Conservation (phyloP, 2,329 filamentous ascomycete species). For the Clonostachys chloroleuca region DNA sequence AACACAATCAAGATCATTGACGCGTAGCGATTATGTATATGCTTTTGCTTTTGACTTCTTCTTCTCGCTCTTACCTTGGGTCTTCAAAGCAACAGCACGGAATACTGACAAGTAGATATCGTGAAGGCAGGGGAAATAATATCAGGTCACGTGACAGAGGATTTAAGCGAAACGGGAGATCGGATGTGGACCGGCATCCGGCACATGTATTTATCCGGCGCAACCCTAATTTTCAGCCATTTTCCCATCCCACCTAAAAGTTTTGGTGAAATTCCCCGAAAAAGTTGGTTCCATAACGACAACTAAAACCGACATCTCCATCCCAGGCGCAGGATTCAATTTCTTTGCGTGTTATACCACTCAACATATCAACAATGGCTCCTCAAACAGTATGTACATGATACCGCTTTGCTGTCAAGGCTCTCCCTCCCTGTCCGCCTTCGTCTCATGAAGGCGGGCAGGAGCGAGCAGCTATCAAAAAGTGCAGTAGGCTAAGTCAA, state of each 20-base stretch:
- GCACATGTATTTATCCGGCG: conserved; percentile 9
- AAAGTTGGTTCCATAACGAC: background rate
- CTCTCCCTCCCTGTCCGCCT: conserved; percentile 19
- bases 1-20: no score
- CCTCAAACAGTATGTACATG: conserved; percentile 79
- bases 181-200: no score
- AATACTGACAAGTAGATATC: no score
- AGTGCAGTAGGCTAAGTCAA: conserved; percentile 95
- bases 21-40: background rate
- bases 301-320: conserved; percentile 5
- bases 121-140: no score
- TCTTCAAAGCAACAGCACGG: background rate
- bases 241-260: conserved; percentile 17
- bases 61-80: background rate
- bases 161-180: no score
- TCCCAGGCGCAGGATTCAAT: conserved; percentile 78
- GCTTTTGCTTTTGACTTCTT: background rate
- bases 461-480: conserved; percentile 7
- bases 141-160: no score
- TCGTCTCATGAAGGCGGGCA: conserved; percentile 2
- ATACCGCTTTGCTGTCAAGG: conserved; percentile 89
- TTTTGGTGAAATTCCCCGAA: background rate
- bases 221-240: conserved; percentile 25
- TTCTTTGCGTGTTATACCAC: conserved; percentile 48
- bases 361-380: conserved; percentile 66